A percentile compares a stretch with the other conserved stretches of the same genome.
Evolutionary conservation across 1,139 yeast species (phyloP).

Genomic region (Pichia sp.): DNA sequence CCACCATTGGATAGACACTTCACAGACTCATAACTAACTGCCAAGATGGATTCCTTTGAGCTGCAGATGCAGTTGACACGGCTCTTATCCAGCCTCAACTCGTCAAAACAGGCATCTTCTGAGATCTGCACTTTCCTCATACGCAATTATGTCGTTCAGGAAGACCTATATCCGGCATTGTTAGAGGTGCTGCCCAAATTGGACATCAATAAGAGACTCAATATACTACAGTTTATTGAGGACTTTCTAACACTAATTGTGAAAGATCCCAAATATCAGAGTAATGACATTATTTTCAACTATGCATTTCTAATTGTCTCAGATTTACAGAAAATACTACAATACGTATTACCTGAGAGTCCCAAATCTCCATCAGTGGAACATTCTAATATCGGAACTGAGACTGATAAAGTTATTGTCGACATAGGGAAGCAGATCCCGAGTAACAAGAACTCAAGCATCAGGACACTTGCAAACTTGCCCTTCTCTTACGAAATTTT

Average conservation of each 20-base stretch:
- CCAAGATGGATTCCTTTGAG: conserved; percentile 71
- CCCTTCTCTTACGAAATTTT: conserved; percentile 34
- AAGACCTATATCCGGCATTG: conserved; percentile 66
- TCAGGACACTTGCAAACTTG: conserved; percentile 37
- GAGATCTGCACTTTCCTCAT: conserved; percentile 56
- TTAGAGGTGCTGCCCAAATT: conserved; percentile 54
- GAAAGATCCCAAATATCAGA: conserved; percentile 9
- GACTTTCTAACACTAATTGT: conserved; percentile 37
- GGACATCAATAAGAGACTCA: conserved; percentile 57
- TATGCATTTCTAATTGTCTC: conserved; percentile 40
- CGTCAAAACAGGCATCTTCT: conserved; percentile 50
- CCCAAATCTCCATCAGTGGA: conserved; percentile 9
- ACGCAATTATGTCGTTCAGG: conserved; percentile 53
- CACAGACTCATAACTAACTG: too few relatives aligned
- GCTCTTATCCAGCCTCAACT: conserved; percentile 51
- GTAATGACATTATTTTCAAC: conserved; percentile 11
- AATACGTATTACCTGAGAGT: conserved; percentile 44
- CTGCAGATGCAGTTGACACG: conserved; percentile 65
- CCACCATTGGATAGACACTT: too few relatives aligned
- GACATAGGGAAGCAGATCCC: too few relatives aligned
- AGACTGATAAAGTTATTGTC: not conserved
- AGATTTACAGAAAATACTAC: conserved; percentile 41
- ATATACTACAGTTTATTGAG: conserved; percentile 64
- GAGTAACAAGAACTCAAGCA: conserved; percentile 2
- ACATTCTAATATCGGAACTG: not conserved